phyloP scores from a whole-genome alignment of 2,329 filamentous ascomycete genomes.

The Fonsecaea erecta region DNA sequence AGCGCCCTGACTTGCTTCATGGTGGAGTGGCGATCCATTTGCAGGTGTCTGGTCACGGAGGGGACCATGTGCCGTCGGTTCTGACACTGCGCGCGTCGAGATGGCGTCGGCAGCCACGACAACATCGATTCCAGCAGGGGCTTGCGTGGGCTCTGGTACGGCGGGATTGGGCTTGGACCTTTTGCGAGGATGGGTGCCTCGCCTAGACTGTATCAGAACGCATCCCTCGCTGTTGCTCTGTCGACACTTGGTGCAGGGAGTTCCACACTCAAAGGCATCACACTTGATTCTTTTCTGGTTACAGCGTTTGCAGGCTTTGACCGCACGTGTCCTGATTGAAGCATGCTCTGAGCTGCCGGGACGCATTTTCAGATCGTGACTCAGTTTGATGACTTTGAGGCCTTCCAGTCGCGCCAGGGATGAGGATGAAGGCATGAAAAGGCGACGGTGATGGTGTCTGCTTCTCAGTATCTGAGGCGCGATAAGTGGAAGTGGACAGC shows the following conservation, averaged over 20 bases:
- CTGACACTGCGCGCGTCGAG: slow-evolving; percentile 4
- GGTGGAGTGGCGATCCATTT: slow-evolving; percentile 4
- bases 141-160: not conserved
- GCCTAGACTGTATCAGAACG: slow-evolving; percentile 14
- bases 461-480: not conserved
- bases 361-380: slow-evolving; percentile 5
- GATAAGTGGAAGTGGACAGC: not conserved
- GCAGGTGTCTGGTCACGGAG: slow-evolving; percentile 3
- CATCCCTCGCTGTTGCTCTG: slow-evolving; percentile 19
- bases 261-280: slow-evolving; percentile 18
- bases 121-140: slow-evolving; percentile 9
- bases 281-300: slow-evolving; percentile 21
- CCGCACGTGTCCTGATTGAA: slow-evolving; percentile 14
- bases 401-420: not conserved
- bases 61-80: slow-evolving; percentile 10
- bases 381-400: not conserved
- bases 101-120: slow-evolving; percentile 5
- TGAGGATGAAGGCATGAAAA: not conserved
- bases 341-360: slow-evolving; percentile 6
- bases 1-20: slow-evolving; percentile 1
- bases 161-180: slow-evolving; percentile 16
- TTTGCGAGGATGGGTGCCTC: slow-evolving; percentile 19
- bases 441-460: not conserved
- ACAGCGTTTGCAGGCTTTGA: slow-evolving; percentile 19
- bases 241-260: slow-evolving; percentile 18